phyloP scores from a whole-genome alignment of 2,329 filamentous ascomycete genomes.

The Ascochyta rabiei region DNA sequence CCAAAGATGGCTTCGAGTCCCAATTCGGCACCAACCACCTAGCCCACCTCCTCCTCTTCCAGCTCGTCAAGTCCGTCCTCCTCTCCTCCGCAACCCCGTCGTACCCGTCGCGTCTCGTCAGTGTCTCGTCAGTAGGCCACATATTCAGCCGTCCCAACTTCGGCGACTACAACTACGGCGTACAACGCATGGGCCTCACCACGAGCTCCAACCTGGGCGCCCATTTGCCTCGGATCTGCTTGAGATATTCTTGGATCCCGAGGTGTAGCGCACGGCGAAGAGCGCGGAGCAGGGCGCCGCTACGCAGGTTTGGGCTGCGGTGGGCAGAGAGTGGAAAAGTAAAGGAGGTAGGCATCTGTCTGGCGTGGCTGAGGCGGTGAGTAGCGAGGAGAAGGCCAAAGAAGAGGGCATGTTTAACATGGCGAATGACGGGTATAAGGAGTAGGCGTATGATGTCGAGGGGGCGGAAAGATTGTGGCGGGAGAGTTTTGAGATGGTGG shows the following conservation, averaged over 20 bases:
- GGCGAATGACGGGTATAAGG: conserved; percentile 24
- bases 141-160: conserved; percentile 47
- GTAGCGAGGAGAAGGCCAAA: conserved; percentile 13
- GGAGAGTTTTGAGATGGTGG: conserved; percentile 25
- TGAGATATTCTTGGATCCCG: conserved; percentile 10
- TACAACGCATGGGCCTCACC: conserved; percentile 31
- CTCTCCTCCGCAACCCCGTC: conserved; percentile 47
- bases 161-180: conserved; percentile 51
- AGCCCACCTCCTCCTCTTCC: conserved; percentile 60
- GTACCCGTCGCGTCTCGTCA: conserved; percentile 55
- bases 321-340: conserved; percentile 38
- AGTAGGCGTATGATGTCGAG: conserved; percentile 34
- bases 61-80: conserved; percentile 55
- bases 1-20: conserved; percentile 51
- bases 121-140: conserved; percentile 53
- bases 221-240: conserved; percentile 9
- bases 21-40: conserved; percentile 63
- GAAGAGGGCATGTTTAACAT: conserved; percentile 13
- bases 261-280: conserved; percentile 30
- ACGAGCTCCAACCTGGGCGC: conserved; percentile 14
- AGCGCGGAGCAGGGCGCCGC: conserved; percentile 48
- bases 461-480: conserved; percentile 42
- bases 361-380: conserved; percentile 24
- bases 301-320: conserved; percentile 48
- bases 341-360: conserved; percentile 46